phyloP scores from a whole-genome alignment of 208 protist genomes.

The Crithidia bombi region DNA sequence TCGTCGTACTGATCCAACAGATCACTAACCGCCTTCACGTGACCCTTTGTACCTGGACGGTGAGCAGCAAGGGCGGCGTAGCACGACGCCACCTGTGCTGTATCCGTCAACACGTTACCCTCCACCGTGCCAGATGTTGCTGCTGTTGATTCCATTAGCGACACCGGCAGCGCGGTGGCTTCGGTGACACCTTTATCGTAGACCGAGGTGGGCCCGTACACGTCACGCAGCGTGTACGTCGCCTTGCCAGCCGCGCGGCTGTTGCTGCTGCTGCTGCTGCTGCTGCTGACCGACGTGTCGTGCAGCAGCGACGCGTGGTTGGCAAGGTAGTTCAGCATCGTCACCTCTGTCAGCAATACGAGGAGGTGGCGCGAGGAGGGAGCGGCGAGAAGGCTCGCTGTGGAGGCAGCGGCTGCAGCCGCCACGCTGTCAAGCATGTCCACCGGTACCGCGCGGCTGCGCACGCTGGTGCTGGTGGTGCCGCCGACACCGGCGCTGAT shows the following conservation, averaged over 20 bases:
- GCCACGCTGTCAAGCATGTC: constrained; percentile 18
- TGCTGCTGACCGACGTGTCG: background rate
- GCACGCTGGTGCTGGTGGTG: constrained; percentile 8
- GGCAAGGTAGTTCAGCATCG: constrained; percentile 68
- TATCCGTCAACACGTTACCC: constrained; percentile 6
- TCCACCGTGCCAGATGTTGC: background rate
- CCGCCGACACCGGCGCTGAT: background rate
- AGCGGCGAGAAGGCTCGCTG: constrained; percentile 33
- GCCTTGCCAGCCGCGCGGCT: background rate
- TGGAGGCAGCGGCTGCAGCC: constrained; percentile 24
- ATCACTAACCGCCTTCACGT: constrained; percentile 46
- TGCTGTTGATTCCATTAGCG: constrained; percentile 1
- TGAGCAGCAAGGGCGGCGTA: constrained; percentile 21
- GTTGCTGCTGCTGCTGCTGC: constrained; percentile 8
- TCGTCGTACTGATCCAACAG: constrained; percentile 50
- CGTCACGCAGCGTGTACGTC: constrained; percentile 19
- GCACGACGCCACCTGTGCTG: constrained; percentile 14
- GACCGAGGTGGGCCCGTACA: constrained; percentile 35
- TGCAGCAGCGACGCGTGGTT: constrained; percentile 30
- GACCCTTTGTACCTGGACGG: constrained; percentile 45
- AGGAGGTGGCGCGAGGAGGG: constrained; percentile 60
- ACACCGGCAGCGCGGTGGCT: background rate
- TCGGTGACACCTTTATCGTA: constrained; percentile 16
- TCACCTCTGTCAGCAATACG: constrained; percentile 78
- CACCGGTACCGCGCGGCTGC: constrained; percentile 12